A percentile compares a stretch with the other conserved stretches of the same genome.
Evolutionary conservation across 495 filamentous ascomycete species (phyloP).

Genomic region (Aspergillus sclerotiicarbonarius): DNA sequence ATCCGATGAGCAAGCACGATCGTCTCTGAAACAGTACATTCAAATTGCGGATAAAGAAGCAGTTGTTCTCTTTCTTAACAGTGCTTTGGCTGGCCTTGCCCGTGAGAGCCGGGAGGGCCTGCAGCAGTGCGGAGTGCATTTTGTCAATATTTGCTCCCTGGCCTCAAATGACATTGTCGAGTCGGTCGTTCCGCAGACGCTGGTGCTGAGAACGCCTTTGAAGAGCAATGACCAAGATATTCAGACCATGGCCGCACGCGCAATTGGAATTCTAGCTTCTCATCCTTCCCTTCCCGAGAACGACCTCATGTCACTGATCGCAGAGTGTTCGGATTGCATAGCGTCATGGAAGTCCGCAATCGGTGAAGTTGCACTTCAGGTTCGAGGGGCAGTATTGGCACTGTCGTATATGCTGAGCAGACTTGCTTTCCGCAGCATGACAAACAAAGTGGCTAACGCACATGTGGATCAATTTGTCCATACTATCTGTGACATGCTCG

Average conservation of each 20-base stretch:
- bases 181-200: constrained; percentile 44
- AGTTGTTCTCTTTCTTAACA: constrained; percentile 45
- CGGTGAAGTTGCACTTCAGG: constrained; percentile 58
- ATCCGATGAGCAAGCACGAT: constrained; percentile 60
- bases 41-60: constrained; percentile 26
- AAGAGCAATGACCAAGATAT: constrained; percentile 66
- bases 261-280: constrained; percentile 76
- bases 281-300: constrained; percentile 48
- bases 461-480: constrained; percentile 37
- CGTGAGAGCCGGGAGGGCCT: constrained; percentile 44
- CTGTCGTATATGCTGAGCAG: constrained; percentile 61
- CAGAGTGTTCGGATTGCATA: constrained; percentile 38
- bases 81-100: constrained; percentile 59
- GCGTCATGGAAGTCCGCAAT: constrained; percentile 55
- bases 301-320: constrained; percentile 37
- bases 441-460: constrained; percentile 28
- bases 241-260: constrained; percentile 60
- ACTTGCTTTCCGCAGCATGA: constrained; percentile 46
- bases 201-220: constrained; percentile 55
- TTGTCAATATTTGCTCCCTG: constrained; percentile 68
- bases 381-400: constrained; percentile 60
- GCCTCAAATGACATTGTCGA: constrained; percentile 52
- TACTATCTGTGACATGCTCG: constrained; percentile 46
- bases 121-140: constrained; percentile 55
- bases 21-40: constrained; percentile 55